Conservation (phyloP, 2,329 filamentous ascomycete species). For the Trichoderma endophyticum region DNA sequence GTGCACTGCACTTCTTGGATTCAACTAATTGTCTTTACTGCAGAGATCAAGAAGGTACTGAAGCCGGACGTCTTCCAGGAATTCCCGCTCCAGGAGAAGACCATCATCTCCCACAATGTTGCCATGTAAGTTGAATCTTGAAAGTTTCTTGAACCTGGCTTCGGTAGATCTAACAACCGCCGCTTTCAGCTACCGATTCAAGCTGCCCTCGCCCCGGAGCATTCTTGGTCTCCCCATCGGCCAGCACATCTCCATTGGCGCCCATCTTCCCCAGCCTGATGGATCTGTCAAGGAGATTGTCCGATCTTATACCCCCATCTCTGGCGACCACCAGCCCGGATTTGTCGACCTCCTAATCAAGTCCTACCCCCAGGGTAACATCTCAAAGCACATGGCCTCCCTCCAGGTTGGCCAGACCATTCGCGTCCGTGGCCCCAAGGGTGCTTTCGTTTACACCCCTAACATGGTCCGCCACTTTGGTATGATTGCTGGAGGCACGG, state of each 20-base stretch:
- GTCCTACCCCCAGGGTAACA: constrained; percentile 95
- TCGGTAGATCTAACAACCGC: background rate
- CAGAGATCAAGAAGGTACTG: constrained; percentile 76
- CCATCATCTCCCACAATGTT: constrained; percentile 93
- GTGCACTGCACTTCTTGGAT: background rate
- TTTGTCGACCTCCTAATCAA: constrained; percentile 97
- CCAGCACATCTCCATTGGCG: constrained; percentile 96
- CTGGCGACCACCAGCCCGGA: constrained; percentile 82
- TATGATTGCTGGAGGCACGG: constrained; percentile 97
- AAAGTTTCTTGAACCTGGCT: background rate
- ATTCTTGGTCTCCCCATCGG: constrained; percentile 96
- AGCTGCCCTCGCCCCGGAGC: constrained; percentile 69
- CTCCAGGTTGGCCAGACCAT: constrained; percentile 82
- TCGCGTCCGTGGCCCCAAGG: constrained; percentile 91
- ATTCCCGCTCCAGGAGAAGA: constrained; percentile 93
- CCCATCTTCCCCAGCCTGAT: constrained; percentile 63
- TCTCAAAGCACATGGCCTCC: constrained; percentile 85
- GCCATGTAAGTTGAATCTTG: constrained; percentile 62
- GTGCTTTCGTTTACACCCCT: constrained; percentile 93
- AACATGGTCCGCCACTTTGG: constrained; percentile 96
- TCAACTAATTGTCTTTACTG: constrained; percentile 20
- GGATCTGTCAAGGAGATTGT: constrained; percentile 79
- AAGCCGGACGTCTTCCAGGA: constrained; percentile 87
- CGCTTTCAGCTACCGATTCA: constrained; percentile 76
- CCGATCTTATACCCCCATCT: constrained; percentile 89